Base-by-base conservation (phyloP, 2,329 filamentous ascomycete species). In the Calonectria hongkongensis region DNA sequence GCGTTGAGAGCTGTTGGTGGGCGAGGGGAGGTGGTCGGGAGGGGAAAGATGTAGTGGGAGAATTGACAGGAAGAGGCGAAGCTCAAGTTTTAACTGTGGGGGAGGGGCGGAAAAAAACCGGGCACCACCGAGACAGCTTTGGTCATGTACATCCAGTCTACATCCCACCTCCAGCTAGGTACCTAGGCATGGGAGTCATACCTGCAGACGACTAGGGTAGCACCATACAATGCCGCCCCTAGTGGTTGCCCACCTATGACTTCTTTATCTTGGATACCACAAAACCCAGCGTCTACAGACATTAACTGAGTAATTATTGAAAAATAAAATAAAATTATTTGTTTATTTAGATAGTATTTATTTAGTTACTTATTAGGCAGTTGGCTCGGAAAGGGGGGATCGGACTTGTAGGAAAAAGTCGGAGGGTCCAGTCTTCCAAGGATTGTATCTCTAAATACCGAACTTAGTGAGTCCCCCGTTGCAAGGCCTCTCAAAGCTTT, bases 31-130 rank as follows among this genome's bases (percentile, higher is more conserved):
- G 64, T 39, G 68, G 16, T 60, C 28, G 28, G 25, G 66, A 68
- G 60, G 45, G 72, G 30, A 41, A 67, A 39, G 58, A 64, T 65
- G 43, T 60, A 50, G 71, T 58, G 51, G 50, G 48, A 75, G 64
- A 69, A 60, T 30, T 25, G 68, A 66, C 56, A 70, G 67, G 68
- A 56, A 48, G 43, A 39, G 48, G 28, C 63, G 18, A 45, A 50
- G 50, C 66, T 58, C 30, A 63, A 65, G 58, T 41, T 41, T 21
- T 13, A 2, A 33, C 27, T 13, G 70, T 71, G 66, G 75, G 67
- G 72, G 73, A 73, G 71, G 77, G 73, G 72, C 73, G 73, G 66
- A 75, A 27, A n/a, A 73, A 72, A 69, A 50, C 70, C 47, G 30
- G 43, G 64, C 33, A 33, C 30, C 30, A 6, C 30, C 30, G 21